Percentiles rank a stretch among this genome's conserved stretches.
Evolutionary conservation across 2,329 filamentous ascomycete genomes (phyloP).

Genomic region (Aspergillus alliaceus): DNA sequence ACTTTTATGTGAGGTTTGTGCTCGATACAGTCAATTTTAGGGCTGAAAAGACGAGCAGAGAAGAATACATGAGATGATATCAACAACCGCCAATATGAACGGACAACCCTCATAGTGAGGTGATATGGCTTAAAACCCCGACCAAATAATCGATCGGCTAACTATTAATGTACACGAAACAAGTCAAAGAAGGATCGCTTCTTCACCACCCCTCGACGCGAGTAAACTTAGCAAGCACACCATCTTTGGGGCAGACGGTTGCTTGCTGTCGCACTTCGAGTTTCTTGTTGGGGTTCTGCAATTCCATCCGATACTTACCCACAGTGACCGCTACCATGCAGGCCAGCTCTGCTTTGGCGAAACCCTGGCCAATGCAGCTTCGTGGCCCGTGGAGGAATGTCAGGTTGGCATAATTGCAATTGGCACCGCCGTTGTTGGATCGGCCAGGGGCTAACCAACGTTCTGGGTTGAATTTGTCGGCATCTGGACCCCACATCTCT

Average conservation of each 20-base stretch:
- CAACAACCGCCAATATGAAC: not conserved
- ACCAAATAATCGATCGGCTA: too few species aligned
- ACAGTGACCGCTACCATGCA: conserved; percentile 76
- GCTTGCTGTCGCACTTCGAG: conserved; percentile 68
- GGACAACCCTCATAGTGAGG: too few species aligned
- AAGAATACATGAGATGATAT: not conserved
- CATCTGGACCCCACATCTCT: conserved; percentile 74
- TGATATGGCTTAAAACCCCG: too few species aligned
- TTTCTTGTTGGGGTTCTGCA: conserved; percentile 62
- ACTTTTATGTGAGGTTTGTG: not conserved
- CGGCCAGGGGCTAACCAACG: conserved; percentile 61
- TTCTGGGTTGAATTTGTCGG: conserved; percentile 74
- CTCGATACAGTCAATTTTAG: not conserved
- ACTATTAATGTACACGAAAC: too few species aligned
- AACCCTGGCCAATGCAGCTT: conserved; percentile 79
- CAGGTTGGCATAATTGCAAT: conserved; percentile 73
- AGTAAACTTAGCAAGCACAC: conserved; percentile 68
- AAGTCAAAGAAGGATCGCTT: not conserved
- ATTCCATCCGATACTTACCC: conserved; percentile 68
- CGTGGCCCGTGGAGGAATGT: conserved; percentile 86
- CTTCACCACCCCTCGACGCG: conserved; percentile 30
- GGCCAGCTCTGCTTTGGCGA: conserved; percentile 82
- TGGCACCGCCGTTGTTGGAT: conserved; percentile 67
- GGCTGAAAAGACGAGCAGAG: not conserved
- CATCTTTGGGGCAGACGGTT: conserved; percentile 71